phyloP scores from a whole-genome alignment of 1,139 yeast genomes.

The Candida pseudocylindracea region DNA sequence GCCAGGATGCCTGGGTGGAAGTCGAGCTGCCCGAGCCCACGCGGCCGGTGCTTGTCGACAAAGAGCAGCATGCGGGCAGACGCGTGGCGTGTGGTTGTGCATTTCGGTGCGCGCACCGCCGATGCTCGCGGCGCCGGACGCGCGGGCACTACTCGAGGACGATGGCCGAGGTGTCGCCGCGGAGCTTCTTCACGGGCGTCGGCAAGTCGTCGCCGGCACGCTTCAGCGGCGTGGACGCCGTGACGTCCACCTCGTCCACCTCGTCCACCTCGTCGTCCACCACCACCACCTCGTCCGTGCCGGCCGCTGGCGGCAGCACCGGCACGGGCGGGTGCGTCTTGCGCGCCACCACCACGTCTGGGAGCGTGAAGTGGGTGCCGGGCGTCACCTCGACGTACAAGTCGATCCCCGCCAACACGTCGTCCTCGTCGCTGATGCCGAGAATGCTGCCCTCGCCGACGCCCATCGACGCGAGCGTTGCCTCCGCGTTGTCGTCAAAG shows the following conservation, averaged over 20 bases:
- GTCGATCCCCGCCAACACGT: conserved; percentile 46
- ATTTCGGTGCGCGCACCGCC: too few species aligned
- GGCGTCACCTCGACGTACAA: conserved; percentile 21
- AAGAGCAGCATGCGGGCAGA: conserved; percentile 51
- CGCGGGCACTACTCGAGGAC: too few species aligned
- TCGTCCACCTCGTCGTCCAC: neutral
- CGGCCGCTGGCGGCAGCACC: conserved; percentile 1
- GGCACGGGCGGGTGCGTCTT: conserved; percentile 1
- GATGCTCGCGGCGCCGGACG: too few species aligned
- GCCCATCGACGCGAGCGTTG: conserved; percentile 28
- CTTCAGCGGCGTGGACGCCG: too few species aligned
- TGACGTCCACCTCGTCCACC: conserved; percentile 1
- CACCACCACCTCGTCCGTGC: neutral
- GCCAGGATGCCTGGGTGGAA: conserved; percentile 46
- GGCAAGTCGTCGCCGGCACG: too few species aligned
- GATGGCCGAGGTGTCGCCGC: too few species aligned
- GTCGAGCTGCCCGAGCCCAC: conserved; percentile 33
- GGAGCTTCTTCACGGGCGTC: too few species aligned
- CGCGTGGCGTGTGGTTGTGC: too few species aligned
- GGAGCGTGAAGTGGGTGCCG: conserved; percentile 1
- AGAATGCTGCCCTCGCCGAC: conserved; percentile 35
- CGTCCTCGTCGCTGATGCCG: conserved; percentile 62
- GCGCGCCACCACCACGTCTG: conserved; percentile 2
- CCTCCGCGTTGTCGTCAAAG: conserved; percentile 54
- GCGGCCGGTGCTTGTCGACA: conserved; percentile 91